Base-by-base conservation (phyloP, 2,329 filamentous ascomycete species). In the Pseudofabraea citricarpa region DNA sequence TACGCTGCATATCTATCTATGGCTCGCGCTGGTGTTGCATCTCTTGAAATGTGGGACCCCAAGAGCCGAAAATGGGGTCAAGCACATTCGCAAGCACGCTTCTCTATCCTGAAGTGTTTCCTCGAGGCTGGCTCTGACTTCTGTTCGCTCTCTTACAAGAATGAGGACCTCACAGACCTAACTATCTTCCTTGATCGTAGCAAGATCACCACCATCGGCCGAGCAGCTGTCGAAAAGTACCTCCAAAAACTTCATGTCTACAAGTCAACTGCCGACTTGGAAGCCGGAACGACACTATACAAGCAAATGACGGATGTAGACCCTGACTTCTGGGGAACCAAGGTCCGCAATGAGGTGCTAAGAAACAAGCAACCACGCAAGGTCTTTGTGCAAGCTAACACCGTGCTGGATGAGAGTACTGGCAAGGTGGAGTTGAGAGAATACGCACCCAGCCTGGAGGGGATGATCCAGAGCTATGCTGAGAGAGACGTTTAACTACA, bases 361-460 rank as follows among this genome's bases (percentile, higher is more conserved):
- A 72, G 75, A 56, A 86, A 87, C 65, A 88, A 88, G 69, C 85
- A 87, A 66, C 86, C 87, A n/a, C 72, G 86, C 47, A 90, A 90
- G 72, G 84, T 96, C 35, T 96, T 95, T 69, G 89, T 96, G 42
- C 90, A 96, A 70, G 89, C 88, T 47, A 97, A 95, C 65, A 96
- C 91, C 0, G 75, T 83, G 44, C 60, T 93, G 31, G 79, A 85
- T 49, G 75, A 79, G 62, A 68, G 75, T 10, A 79, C 75, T 1
- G 87, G 85, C 45, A 77, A 82, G 62, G 87, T 94, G 22, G 75
- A 73, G 12, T 66, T 95, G 64, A 87, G 83, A 69, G 89, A 96
- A 68, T 96, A 96, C 65, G 87, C 94, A 54, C 76, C 90, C 1
- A 87, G 80, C 5, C 70, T 83, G 6, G 78, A 86, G 63, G 90